These are phyloP conservation scores for Huntiella omanensis DNA, from an alignment of 2,329 filamentous ascomycete genomes.

Conservation along the genomic window DNA sequence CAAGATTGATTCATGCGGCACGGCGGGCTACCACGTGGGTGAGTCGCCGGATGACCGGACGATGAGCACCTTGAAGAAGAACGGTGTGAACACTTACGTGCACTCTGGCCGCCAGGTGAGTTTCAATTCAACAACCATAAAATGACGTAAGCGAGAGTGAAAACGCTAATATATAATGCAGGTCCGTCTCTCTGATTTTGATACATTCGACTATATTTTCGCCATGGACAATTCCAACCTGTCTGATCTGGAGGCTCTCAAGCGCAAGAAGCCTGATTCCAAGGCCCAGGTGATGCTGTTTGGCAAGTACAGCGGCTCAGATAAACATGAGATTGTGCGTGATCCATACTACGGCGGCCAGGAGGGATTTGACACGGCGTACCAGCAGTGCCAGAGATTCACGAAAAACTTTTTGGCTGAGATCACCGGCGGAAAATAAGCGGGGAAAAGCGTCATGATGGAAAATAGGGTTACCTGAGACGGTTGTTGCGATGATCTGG, in stretches of 20 bases:
- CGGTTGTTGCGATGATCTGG: neutral
- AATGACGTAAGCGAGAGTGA: neutral
- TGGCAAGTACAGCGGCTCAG: slow-evolving; percentile 57
- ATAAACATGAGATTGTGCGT: slow-evolving; percentile 49
- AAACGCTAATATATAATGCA: neutral
- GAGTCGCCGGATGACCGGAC: slow-evolving; percentile 59
- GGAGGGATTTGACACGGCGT: slow-evolving; percentile 70
- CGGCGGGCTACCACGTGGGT: slow-evolving; percentile 66
- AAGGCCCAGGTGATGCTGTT: slow-evolving; percentile 61
- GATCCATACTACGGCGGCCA: slow-evolving; percentile 88
- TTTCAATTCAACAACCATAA: slow-evolving; percentile 23
- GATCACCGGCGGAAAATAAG: slow-evolving; percentile 18
- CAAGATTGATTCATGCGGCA: slow-evolving; percentile 74
- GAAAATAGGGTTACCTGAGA: neutral
- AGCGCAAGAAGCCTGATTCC: slow-evolving; percentile 35
- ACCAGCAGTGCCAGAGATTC: slow-evolving; percentile 63
- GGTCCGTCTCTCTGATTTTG: slow-evolving; percentile 43
- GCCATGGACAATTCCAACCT: slow-evolving; percentile 85
- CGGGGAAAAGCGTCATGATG: slow-evolving; percentile 6
- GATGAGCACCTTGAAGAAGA: slow-evolving; percentile 52
- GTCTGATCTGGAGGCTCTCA: slow-evolving; percentile 43
- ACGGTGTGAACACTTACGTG: slow-evolving; percentile 59
- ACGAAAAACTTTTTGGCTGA: slow-evolving; percentile 55
- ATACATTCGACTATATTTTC: slow-evolving; percentile 78
- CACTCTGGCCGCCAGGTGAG: slow-evolving; percentile 50